Base-by-base conservation (phyloP, 2,329 filamentous ascomycete species). In the Claviceps sp. region DNA sequence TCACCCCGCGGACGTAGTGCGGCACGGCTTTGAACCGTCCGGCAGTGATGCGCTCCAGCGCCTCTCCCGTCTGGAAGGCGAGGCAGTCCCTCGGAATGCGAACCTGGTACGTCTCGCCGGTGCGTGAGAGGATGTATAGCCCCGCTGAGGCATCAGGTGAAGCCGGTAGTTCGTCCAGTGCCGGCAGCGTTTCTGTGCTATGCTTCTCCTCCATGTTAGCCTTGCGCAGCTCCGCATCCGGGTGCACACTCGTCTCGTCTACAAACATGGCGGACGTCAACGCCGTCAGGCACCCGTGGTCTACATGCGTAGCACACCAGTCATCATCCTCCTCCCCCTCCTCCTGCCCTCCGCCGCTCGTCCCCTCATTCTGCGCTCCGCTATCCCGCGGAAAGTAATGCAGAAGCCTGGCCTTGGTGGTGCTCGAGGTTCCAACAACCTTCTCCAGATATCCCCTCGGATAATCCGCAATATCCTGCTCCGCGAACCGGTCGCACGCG, bases 191-290 rank as follows among this genome's bases (percentile, higher is more conserved):
- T 37, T 63, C 43, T 43, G 41, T 11, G 8, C 5, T 24, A 9
- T 22, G 14, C 14, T 43, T 11, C 41, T 43, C 18, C 2, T 24
- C 9, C 20, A 22, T 11, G 4, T 14, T 14, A 9, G 5, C 9
- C 30, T 34, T 34, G 11, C 41, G 41, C 61, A 3, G 20, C 8
- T 16, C 16, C 16, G 7, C 40, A 41, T 4, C 40, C 1, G 7
- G 40, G 40, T 54, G 58, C 30, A 55, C 5, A n/a, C 52, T 49
- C 50, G 65, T 65, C 70, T 97, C 91, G 63, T 97, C 88, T 56
- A 97, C 77, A 67, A 95, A 97, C 89, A 97, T 95, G 59, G 91
- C 90, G 2, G 86, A 91, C 0, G 93, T 98, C 37, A 98, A 75
- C 14, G 90, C 91, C 0, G 93, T 98, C 37, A 98, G 76, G 64